Evolutionary conservation across 805 yeast species (phyloP).

Genomic region (Kregervanrija delftensis): DNA sequence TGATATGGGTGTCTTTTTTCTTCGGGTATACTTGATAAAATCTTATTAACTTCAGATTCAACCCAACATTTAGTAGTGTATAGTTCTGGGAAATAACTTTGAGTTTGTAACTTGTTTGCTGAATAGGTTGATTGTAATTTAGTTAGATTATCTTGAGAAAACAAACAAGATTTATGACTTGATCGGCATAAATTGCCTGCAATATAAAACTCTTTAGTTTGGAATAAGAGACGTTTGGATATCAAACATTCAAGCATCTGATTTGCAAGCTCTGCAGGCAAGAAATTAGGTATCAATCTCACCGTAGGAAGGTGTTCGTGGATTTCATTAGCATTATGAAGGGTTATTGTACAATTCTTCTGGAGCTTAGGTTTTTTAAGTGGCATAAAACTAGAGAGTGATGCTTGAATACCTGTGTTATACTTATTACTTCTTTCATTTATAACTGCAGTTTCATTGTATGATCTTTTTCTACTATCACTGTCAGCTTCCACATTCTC

Average conservation of each 20-base stretch:
- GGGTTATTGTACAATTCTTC: constrained; percentile 12
- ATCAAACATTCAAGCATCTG: constrained; percentile 35
- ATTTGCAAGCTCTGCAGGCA: constrained; percentile 46
- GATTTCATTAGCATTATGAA: constrained; percentile 48
- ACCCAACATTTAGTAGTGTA: constrained; percentile 9
- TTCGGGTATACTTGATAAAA: constrained; percentile 12
- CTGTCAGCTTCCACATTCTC: background rate
- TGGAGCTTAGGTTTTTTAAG: background rate
- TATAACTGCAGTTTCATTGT: background rate
- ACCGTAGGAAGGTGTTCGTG: constrained; percentile 43
- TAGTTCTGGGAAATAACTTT: constrained; percentile 10
- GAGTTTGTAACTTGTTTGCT: background rate
- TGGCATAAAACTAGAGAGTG: background rate
- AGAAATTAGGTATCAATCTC: constrained; percentile 41
- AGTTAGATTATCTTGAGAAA: constrained; percentile 10
- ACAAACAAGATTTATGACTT: constrained; percentile 43
- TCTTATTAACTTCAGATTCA: constrained; percentile 15
- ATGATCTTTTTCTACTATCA: background rate
- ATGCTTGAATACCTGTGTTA: background rate
- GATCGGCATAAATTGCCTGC: constrained; percentile 58
- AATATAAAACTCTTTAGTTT: constrained; percentile 43
- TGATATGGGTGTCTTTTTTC: constrained; percentile 31
- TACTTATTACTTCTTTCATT: background rate
- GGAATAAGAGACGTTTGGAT: constrained; percentile 34
- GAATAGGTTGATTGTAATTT: constrained; percentile 1